phyloP scores from a whole-genome alignment of 2,329 filamentous ascomycete genomes.

The Exophiala sideris region DNA sequence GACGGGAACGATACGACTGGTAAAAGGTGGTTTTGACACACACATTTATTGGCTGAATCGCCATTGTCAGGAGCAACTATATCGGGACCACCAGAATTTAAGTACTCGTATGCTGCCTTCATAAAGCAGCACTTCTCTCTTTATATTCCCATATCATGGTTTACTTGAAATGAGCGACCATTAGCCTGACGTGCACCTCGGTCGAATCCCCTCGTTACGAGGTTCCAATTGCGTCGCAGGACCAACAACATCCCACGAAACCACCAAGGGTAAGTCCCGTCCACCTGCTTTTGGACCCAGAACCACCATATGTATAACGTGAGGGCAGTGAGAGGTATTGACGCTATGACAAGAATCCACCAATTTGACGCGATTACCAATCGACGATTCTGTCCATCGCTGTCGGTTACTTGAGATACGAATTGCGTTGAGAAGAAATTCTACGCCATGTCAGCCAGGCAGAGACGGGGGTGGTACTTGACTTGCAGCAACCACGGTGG shows the following conservation, averaged over 20 bases:
- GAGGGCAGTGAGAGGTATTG: slow-evolving; percentile 6
- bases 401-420: slow-evolving; percentile 7
- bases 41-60: no score
- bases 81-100: no score
- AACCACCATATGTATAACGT: slow-evolving; percentile 15
- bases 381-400: not conserved
- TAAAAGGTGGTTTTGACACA: no score
- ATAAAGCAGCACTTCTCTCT: no score
- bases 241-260: not conserved
- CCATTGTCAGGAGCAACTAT: no score
- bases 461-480: not conserved
- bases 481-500: slow-evolving; percentile 24
- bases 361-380: slow-evolving; percentile 19
- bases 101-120: no score
- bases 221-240: no score
- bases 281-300: slow-evolving; percentile 4
- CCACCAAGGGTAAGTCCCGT: not conserved
- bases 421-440: slow-evolving; percentile 28
- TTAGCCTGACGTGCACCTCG: no score
- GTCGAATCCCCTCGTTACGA: no score
- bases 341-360: slow-evolving; percentile 13
- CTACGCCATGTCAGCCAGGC: not conserved
- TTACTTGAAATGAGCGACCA: no score
- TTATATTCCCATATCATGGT: no score
- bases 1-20: no score